A percentile compares a stretch with the other conserved stretches of the same genome.
These are phyloP conservation scores for Corymbia calophylla DNA, from an alignment of 441 rosid genomes.

Conservation along the genomic window DNA sequence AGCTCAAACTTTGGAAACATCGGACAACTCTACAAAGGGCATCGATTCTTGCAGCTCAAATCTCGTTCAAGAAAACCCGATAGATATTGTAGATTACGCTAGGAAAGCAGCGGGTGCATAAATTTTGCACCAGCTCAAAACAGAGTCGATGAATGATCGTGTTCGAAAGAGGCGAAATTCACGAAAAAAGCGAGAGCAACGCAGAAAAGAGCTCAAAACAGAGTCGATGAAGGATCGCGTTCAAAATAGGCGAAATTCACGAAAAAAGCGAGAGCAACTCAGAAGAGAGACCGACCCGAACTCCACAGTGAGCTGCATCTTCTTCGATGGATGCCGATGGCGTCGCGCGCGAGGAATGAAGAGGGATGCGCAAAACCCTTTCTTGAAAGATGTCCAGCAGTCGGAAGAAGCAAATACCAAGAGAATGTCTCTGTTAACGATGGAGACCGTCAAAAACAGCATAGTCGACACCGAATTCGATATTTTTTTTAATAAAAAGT, in stretches of 20 bases:
- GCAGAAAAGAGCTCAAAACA: not conserved
- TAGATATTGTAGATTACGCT: not conserved
- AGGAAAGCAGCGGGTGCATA: not conserved
- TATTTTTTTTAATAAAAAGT: too few relatives aligned
- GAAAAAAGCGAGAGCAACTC: not conserved
- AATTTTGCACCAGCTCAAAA: not conserved
- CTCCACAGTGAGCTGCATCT: slow-evolving; percentile 4
- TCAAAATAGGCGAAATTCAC: not conserved
- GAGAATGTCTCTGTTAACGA: not conserved
- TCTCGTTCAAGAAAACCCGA: not conserved
- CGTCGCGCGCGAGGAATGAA: not conserved
- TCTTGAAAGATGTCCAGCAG: not conserved
- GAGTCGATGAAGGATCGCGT: not conserved
- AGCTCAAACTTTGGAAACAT: not conserved
- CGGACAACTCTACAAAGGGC: not conserved
- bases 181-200: not conserved
- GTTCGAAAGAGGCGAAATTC: not conserved
- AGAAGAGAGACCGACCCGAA: slow-evolving; percentile 1
- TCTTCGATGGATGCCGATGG: not conserved
- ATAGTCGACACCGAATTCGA: not conserved
- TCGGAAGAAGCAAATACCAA: not conserved
- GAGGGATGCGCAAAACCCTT: not conserved
- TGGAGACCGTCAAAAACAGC: not conserved
- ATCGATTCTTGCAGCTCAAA: not conserved
- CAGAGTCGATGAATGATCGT: not conserved